Evolutionary conservation across 1,139 yeast genomes (phyloP).

Genomic region (Blastobotrys proliferans): DNA sequence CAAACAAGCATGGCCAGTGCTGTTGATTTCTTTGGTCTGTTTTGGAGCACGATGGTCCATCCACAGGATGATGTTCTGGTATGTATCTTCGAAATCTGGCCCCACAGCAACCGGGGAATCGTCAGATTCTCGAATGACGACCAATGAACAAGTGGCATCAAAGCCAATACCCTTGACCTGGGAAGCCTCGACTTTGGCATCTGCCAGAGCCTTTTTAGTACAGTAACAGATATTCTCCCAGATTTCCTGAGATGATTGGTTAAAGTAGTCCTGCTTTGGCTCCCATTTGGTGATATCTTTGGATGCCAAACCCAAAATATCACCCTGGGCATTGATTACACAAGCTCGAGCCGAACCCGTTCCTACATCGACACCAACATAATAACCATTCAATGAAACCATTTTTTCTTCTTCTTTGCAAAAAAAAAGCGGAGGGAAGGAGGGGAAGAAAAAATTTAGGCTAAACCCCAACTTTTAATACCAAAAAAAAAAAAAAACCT

Average conservation of each 20-base stretch:
- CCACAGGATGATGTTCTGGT: slow-evolving; percentile 88
- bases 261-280: slow-evolving; percentile 52
- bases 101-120: slow-evolving; percentile 85
- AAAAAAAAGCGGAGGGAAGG: neutral
- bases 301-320: slow-evolving; percentile 75
- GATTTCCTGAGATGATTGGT: slow-evolving; percentile 85
- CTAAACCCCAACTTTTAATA: neutral
- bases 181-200: slow-evolving; percentile 64
- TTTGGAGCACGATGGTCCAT: slow-evolving; percentile 96
- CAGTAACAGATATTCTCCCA: slow-evolving; percentile 88
- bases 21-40: slow-evolving; percentile 80
- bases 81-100: slow-evolving; percentile 70
- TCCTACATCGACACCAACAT: slow-evolving; percentile 94
- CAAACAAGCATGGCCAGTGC: slow-evolving; percentile 70
- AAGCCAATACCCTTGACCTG: slow-evolving; percentile 84
- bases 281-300: slow-evolving; percentile 65
- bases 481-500: neutral
- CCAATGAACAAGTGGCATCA: slow-evolving; percentile 95
- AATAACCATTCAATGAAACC: slow-evolving; percentile 41
- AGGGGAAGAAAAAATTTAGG: neutral
- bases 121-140: slow-evolving; percentile 61
- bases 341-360: slow-evolving; percentile 98
- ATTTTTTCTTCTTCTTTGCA: neutral
- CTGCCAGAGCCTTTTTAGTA: slow-evolving; percentile 66
- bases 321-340: slow-evolving; percentile 76